phyloP scores from a whole-genome alignment of 345 rosid species.

The Angophora floribunda region DNA sequence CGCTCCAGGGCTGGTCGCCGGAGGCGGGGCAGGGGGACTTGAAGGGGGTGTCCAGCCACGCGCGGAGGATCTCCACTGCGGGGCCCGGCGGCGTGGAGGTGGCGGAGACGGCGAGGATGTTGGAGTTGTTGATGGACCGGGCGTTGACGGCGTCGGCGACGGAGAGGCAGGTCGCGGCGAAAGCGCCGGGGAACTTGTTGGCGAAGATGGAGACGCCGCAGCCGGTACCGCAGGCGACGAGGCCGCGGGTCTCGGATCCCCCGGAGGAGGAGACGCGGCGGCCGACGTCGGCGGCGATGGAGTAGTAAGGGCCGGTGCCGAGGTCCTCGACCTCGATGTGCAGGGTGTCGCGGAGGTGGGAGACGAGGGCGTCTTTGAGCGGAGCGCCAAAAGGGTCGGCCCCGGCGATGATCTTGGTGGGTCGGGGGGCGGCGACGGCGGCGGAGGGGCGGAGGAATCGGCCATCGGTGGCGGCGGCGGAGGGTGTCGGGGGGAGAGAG shows the following conservation, averaged over 20 bases:
- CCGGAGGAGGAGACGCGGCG: constrained; percentile 51
- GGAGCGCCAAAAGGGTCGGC: constrained; percentile 59
- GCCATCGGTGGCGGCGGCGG: constrained; percentile 2
- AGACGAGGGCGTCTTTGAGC: constrained; percentile 57
- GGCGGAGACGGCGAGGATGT: constrained; percentile 79
- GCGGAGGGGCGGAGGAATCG: not conserved
- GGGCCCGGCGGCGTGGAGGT: constrained; percentile 37
- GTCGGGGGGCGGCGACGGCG: constrained; percentile 1
- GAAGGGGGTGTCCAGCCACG: constrained; percentile 66
- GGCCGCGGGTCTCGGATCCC: constrained; percentile 33
- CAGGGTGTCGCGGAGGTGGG: constrained; percentile 60
- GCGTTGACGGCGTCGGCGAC: constrained; percentile 55
- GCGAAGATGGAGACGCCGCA: constrained; percentile 81
- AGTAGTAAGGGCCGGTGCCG: constrained; percentile 71
- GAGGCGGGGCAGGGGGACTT: constrained; percentile 82
- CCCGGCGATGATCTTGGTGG: constrained; percentile 49
- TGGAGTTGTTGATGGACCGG: constrained; percentile 72
- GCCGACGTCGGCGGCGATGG: constrained; percentile 76
- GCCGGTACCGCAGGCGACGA: constrained; percentile 76
- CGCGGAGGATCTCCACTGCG: constrained; percentile 52
- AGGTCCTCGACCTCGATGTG: constrained; percentile 75
- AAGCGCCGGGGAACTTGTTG: constrained; percentile 82
- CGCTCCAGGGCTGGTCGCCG: constrained; percentile 46
- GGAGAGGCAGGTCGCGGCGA: constrained; percentile 70
- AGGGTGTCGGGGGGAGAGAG: not conserved